A percentile compares a stretch with the other conserved stretches of the same genome.
phyloP scores from a whole-genome alignment of 2,329 filamentous ascomycete species.

The Xylaria sp. region DNA sequence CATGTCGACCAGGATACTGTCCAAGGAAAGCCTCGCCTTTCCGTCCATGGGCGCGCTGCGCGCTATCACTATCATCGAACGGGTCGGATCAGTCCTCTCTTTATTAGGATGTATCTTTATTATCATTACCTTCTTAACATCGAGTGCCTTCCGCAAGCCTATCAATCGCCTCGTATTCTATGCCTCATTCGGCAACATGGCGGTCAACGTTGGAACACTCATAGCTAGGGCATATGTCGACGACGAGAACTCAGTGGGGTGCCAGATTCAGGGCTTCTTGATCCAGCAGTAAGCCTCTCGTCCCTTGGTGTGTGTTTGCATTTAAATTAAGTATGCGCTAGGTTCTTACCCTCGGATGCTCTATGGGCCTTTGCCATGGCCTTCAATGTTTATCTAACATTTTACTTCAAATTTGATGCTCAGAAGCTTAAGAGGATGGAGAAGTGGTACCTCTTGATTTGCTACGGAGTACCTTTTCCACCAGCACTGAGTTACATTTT shows the following conservation, averaged over 20 bases:
- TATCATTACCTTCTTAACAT: slow-evolving; percentile 75
- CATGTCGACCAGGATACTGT: neutral
- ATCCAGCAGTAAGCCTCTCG: slow-evolving; percentile 77
- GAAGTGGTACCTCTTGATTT: slow-evolving; percentile 73
- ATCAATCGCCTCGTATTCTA: slow-evolving; percentile 88
- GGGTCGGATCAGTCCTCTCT: slow-evolving; percentile 76
- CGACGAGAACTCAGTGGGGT: slow-evolving; percentile 60
- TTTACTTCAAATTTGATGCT: slow-evolving; percentile 78
- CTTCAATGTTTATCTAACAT: slow-evolving; percentile 83
- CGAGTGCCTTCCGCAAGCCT: slow-evolving; percentile 80
- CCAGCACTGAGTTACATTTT: slow-evolving; percentile 76
- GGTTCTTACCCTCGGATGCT: slow-evolving; percentile 81
- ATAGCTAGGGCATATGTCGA: slow-evolving; percentile 72
- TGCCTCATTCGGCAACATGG: slow-evolving; percentile 82
- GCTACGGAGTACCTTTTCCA: slow-evolving; percentile 78
- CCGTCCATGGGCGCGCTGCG: slow-evolving; percentile 49
- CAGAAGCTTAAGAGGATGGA: slow-evolving; percentile 73
- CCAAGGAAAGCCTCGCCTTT: neutral
- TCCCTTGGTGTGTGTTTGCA: slow-evolving; percentile 7
- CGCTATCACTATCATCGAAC: slow-evolving; percentile 71
- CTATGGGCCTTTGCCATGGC: slow-evolving; percentile 86
- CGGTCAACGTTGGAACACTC: slow-evolving; percentile 79
- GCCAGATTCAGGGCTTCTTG: slow-evolving; percentile 80
- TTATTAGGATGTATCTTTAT: slow-evolving; percentile 77
- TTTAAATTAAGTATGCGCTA: slow-evolving; percentile 48